Evolutionary conservation across 2,329 filamentous ascomycete species (phyloP), one percentile per base, ranked within the genome.

Genomic region (Lachnellula cervina): DNA sequence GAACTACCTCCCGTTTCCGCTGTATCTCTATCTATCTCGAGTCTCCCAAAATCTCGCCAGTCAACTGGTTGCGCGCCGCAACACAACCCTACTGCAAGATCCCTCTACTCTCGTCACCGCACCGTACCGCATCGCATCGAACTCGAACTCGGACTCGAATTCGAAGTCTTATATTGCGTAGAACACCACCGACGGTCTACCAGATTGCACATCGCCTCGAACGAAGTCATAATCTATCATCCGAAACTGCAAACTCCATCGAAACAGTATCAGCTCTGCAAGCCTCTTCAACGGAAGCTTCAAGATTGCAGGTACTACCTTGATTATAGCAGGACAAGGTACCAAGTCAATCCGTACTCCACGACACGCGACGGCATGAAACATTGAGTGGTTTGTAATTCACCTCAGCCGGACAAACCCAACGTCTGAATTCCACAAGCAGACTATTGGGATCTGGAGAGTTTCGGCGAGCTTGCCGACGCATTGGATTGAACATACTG

Each of bases 401-500:
- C 28, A 16, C 35, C 3, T 17, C 45, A 17, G 23, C 17, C 52
- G 19, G 17, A 54, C 14, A 42, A 25, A 34, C 44, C 37, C 49
- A 42, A 42, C 35, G 14, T 42, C 7, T 0, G 5, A 6, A 38
- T 19, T n/a, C 21, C 37, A 17, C 32, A 28, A 28, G 11, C 44
- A 55, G 34, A 46, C 2, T 32, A 43, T 51, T 37, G 49, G 28
- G 17, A 19, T 21, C 34, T 48, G 32, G 49, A 38, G 23, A n/a
- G 23, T 42, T 28, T 53, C 25, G 49, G 40, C 45, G 43, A 52
- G 6, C 49, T 46, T 43, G 25, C 51, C 38, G 55, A 51, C 45
- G 58, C 59, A 60, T 60, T 60, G 49, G 58, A 51, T 25, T 59
- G 50, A 59, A 50, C 21, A 50, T 49, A 56, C 40, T 48, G 42